These are phyloP conservation scores for Hyphopichia burtonii DNA, from an alignment of 1,139 yeast species.

Conservation along the genomic window DNA sequence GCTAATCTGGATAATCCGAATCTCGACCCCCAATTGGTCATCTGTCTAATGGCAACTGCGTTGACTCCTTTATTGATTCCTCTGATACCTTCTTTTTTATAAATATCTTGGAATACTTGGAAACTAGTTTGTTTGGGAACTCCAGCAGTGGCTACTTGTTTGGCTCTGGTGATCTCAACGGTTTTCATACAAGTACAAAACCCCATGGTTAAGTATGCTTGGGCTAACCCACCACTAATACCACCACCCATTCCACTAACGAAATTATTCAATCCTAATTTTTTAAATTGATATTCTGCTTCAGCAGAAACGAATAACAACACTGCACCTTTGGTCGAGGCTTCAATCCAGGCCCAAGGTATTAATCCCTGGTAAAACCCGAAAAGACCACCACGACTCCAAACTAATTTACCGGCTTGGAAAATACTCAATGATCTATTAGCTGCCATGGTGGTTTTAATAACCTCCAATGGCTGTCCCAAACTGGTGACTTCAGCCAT, in stretches of 20 bases:
- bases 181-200: conserved; percentile 98
- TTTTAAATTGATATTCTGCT: conserved; percentile 74
- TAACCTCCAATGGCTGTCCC: conserved; percentile 95
- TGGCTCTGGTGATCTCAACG: conserved; percentile 89
- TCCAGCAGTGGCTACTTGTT: conserved; percentile 70
- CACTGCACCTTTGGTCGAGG: conserved; percentile 99
- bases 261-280: conserved; percentile 67
- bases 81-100: conserved; percentile 77
- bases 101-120: conserved; percentile 84
- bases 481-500: conserved; percentile 90
- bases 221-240: conserved; percentile 92
- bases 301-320: conserved; percentile 89
- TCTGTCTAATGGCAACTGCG: conserved; percentile 98
- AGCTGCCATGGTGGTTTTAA: conserved; percentile 98
- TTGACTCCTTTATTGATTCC: conserved; percentile 98
- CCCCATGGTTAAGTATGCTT: conserved; percentile 94
- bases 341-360: conserved; percentile 99
- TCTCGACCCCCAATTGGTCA: conserved; percentile 99
- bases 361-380: conserved; percentile 97
- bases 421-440: conserved; percentile 70
- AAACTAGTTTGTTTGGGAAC: conserved; percentile 69
- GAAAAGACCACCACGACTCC: conserved; percentile 88
- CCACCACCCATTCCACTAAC: conserved; percentile 94
- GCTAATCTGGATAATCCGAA: conserved; percentile 91
- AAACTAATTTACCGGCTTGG: conserved; percentile 71